Base-by-base conservation (phyloP, 139 green algal genomes). In the Chlorella sp. region DNA sequence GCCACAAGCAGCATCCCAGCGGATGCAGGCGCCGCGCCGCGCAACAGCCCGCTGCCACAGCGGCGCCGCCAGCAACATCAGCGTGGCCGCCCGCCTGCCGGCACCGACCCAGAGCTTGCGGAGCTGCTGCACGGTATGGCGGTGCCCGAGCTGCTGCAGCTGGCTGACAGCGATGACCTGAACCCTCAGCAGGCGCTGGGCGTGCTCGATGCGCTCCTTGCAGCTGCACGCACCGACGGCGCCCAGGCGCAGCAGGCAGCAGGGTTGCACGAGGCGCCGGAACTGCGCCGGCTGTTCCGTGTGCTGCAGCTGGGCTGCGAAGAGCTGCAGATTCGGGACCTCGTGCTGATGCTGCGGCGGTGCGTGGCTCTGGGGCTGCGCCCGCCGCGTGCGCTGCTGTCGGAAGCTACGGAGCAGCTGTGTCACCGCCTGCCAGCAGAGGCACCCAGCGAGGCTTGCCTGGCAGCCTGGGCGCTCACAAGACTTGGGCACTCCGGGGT, bases 381-480 rank as follows among this genome's bases (percentile, higher is more conserved):
- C 37, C 64, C 84, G 18, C 84, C 68, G 24, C 83, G 3, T 24
- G 2, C 84, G 64, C 68, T 88, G 39, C 68, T 80, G 22, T 32
- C 22, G 19, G 39, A 32, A 5, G 68, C 42, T 1, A 39, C 84
- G 4, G 26, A 68, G 30, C 84, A 81, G 66, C 68, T 88, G 42
- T 48, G 32, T 36, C 37, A 39, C 28, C 66, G 84, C 12, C 66
- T 90, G 57, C 57, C 53, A 24, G 53, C 77, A 12, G 57, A 42
- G 60, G 34, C n/a, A 11, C 57, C 86, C 3, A 19, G 37, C 3
- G 60, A 90, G 30, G 39, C 57, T 0, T 53, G 15, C 18, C 28
- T 26, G 30, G 76, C 76, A 26, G 77, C 64, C 24, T 85, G 77
- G 77, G 53, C 64, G 7, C 76, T 90, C n/a, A 85, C 86, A 21